phyloP scores from a whole-genome alignment of 106 monocot genomes.

The Iris macrosiphon region DNA sequence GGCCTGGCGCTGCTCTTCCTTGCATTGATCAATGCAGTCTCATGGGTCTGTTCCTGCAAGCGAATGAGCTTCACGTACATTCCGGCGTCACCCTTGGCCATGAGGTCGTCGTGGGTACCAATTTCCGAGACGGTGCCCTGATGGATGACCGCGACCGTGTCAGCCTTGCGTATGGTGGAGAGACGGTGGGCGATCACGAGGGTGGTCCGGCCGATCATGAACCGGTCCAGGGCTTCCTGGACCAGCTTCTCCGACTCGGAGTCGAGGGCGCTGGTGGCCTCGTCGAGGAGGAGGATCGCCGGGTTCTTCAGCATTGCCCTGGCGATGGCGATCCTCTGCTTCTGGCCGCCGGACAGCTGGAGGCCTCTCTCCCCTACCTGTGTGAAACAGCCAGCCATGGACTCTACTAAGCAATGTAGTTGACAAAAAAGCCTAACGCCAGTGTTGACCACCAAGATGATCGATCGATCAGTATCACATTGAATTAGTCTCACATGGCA shows the following conservation, averaged over 20 bases:
- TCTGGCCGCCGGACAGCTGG: constrained; percentile 97
- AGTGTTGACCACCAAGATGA: no score
- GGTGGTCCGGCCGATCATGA: constrained; percentile 98
- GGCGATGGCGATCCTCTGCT: constrained; percentile 97
- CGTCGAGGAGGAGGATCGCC: constrained; percentile 86
- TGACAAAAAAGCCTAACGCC: no score
- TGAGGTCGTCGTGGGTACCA: constrained; percentile 92
- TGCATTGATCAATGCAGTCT: constrained; percentile 52
- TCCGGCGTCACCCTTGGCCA: constrained; percentile 65
- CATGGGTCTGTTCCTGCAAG: constrained; percentile 86
- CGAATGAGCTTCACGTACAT: constrained; percentile 82
- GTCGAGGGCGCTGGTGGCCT: constrained; percentile 95
- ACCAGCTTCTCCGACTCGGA: constrained; percentile 96
- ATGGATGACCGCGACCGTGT: constrained; percentile 76
- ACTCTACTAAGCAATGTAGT: no score
- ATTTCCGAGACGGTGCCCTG: constrained; percentile 65
- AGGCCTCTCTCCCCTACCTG: constrained; percentile 93
- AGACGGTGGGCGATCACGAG: constrained; percentile 96
- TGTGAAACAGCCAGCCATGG: background rate
- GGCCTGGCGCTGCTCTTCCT: constrained; percentile 85
- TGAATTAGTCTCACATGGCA: no score
- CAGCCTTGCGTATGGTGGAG: constrained; percentile 89
- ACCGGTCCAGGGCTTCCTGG: constrained; percentile 93
- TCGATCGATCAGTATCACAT: no score
- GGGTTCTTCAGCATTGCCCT: constrained; percentile 97